These are phyloP conservation scores for Rubroshorea leprosula DNA, from an alignment of 345 rosid species.

Conservation along the genomic window DNA sequence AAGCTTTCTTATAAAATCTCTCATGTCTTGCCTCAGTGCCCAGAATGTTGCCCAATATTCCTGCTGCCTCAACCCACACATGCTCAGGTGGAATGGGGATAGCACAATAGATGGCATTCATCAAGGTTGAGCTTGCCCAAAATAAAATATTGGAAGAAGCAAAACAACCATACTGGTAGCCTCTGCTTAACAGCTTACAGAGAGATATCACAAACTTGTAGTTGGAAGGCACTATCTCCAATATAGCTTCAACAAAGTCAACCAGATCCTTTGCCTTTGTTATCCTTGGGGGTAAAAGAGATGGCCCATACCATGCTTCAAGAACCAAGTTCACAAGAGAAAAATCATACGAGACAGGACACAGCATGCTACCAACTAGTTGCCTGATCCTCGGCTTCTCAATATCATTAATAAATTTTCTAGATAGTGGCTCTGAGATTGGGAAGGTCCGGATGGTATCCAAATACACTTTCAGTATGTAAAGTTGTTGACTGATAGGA, in stretches of 20 bases:
- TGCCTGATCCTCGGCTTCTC: constrained; percentile 57
- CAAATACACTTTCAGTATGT: constrained; percentile 49
- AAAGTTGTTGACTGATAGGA: constrained; percentile 36
- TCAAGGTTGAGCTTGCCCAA: constrained; percentile 65
- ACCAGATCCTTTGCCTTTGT: constrained; percentile 55
- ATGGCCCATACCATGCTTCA: constrained; percentile 75
- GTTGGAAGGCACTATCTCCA: constrained; percentile 63
- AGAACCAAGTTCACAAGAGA: constrained; percentile 56
- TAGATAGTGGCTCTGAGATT: constrained; percentile 50
- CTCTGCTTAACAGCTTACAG: constrained; percentile 39
- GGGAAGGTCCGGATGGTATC: constrained; percentile 41
- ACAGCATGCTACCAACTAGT: constrained; percentile 46
- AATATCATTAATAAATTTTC: constrained; percentile 50
- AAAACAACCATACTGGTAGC: constrained; percentile 14
- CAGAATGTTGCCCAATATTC: constrained; percentile 31
- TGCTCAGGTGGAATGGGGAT: constrained; percentile 77
- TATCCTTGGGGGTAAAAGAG: constrained; percentile 55
- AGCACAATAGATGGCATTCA: constrained; percentile 50
- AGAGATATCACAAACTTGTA: constrained; percentile 62
- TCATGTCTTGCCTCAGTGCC: constrained; percentile 36
- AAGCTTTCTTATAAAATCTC: constrained; percentile 58
- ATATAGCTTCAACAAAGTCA: constrained; percentile 70
- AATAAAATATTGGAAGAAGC: constrained; percentile 43
- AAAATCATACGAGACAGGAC: constrained; percentile 50
- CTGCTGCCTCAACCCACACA: constrained; percentile 72